Conservation (phyloP, 768 basidiomycete species). For the Tephrocybe sp. region DNA sequence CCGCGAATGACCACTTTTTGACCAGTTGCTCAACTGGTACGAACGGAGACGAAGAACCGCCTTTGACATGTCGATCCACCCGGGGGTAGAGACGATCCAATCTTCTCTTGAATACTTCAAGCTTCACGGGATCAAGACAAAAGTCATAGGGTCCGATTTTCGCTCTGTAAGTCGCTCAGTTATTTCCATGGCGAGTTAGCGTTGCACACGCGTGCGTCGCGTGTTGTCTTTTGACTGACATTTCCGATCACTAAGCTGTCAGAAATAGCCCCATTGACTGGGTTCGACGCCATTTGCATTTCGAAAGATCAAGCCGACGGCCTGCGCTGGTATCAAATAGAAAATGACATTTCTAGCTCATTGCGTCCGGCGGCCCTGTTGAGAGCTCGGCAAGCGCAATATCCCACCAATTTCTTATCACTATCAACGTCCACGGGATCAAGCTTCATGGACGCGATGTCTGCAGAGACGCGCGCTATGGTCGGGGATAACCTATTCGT, state of each 20-base stretch:
- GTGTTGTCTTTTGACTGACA: constrained; percentile 9
- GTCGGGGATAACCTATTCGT: constrained; percentile 32
- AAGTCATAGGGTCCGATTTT: constrained; percentile 41
- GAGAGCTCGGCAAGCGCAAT: constrained; percentile 37
- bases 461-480: constrained; percentile 34
- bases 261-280: constrained; percentile 41
- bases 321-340: constrained; percentile 30
- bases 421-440: constrained; percentile 26
- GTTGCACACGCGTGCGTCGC: too few relatives aligned
- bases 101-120: constrained; percentile 45
- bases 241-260: constrained; percentile 29
- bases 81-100: constrained; percentile 48
- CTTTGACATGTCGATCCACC: constrained; percentile 29
- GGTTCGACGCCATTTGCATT: constrained; percentile 44
- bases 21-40: constrained; percentile 42
- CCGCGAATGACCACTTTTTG: constrained; percentile 3
- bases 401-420: constrained; percentile 36
- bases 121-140: constrained; percentile 36
- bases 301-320: constrained; percentile 39
- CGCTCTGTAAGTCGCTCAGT: constrained; percentile 32
- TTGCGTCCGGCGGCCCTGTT: constrained; percentile 26
- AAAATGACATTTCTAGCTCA: constrained; percentile 21
- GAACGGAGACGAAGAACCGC: constrained; percentile 32
- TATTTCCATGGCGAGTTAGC: too few relatives aligned
- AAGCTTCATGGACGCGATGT: constrained; percentile 36